Conservation (phyloP, 1,284 basidiomycete genomes). For the Marasmius sp. region DNA sequence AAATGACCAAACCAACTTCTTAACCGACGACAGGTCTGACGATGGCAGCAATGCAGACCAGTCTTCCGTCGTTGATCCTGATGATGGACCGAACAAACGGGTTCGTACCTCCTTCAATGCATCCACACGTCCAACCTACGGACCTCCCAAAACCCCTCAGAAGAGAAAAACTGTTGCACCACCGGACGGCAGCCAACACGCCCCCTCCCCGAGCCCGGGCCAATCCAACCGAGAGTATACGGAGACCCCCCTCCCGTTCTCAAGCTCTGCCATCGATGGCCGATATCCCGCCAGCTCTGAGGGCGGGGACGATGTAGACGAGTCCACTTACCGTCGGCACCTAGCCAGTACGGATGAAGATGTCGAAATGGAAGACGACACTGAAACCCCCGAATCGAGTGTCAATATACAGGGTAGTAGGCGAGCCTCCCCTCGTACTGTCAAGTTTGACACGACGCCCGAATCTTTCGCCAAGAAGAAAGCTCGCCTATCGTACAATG, state of each 20-base stretch:
- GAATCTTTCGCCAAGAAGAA: neutral
- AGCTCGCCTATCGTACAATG: too few relatives aligned
- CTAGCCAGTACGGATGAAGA: neutral
- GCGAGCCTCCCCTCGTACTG: neutral
- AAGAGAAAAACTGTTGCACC: neutral
- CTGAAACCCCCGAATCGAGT: neutral
- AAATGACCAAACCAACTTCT: too few relatives aligned
- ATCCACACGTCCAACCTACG: neutral
- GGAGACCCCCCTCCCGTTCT: too few relatives aligned
- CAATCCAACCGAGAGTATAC: neutral
- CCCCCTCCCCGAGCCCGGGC: neutral
- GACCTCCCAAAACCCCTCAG: neutral
- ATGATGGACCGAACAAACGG: neutral
- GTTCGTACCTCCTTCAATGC: neutral
- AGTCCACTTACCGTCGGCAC: too few relatives aligned
- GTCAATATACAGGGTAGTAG: neutral
- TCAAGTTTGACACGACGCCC: neutral
- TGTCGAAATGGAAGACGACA: too few relatives aligned
- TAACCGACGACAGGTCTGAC: too few relatives aligned
- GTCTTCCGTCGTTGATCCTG: too few relatives aligned
- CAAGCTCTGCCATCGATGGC: too few relatives aligned
- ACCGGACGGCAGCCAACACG: neutral
- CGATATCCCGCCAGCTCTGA: too few relatives aligned
- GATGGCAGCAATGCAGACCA: too few relatives aligned
- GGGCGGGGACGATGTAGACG: too few relatives aligned